Base-by-base conservation (phyloP, 768 basidiomycete genomes). In the Hortiboletus campestris region DNA sequence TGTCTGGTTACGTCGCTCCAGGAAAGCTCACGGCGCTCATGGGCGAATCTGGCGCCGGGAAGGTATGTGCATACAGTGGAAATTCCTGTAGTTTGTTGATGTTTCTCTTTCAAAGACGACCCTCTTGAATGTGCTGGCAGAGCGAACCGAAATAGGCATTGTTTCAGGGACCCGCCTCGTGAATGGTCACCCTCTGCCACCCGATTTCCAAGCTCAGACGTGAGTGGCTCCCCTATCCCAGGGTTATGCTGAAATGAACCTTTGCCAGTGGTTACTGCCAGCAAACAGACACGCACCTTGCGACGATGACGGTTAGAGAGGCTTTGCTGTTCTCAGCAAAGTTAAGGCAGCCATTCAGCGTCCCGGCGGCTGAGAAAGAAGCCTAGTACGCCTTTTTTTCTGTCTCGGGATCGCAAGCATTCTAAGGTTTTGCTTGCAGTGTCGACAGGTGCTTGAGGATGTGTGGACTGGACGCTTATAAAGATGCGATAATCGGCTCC, bases 211-310 rank as follows among this genome's bases (percentile, higher is more conserved):
- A 67, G 75, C 83, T 58, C 83, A 84, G 71, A 85, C 84, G 81
- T 69, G 44, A 20, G 67, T 54, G 0, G 8, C 7, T 22, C 16
- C 9, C 3, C n/a, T 31, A 12, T 17, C 22, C 0, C 1, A 12
- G 22, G 14, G 22, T 31, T 11, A 16, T 46, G 17, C 20, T 22
- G 12, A 17, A 29, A 10, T 29, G 13, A 46, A 1, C 6, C 19
- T 22, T n/a, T 6, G 19, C 51, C 29, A 88, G 85, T 46, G 91
- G 90, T 0, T 95, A 93, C 64, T 89, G 87, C 55, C 91, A 95
- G 65, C 94, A 96, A 67, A 83, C 82, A 73, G 91, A 93, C 62
- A 88, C 86, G 0, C 92, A 94, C 70, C 78, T 88, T 17, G 80
- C 81, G 28, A 84, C 84, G 6, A 75, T 84, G 22, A 92, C 90